Percentiles rank a stretch among this genome's conserved stretches.
Evolutionary conservation across 768 basidiomycete genomes (phyloP).

Genomic region (Ephemerocybe angulata): DNA sequence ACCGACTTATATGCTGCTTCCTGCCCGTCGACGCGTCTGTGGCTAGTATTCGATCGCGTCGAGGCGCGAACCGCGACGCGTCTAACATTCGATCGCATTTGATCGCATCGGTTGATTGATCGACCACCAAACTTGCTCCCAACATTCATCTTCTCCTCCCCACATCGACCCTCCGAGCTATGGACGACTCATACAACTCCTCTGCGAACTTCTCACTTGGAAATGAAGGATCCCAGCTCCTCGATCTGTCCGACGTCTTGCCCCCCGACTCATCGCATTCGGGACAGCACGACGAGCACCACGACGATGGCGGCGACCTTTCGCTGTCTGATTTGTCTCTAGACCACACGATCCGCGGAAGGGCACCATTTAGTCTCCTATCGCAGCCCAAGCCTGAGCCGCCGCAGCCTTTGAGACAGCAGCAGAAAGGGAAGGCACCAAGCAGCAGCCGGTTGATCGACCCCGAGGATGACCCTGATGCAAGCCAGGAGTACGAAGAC

Average conservation of each 20-base stretch:
- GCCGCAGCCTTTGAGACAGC: conserved; percentile 8
- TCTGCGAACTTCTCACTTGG: conserved; percentile 12
- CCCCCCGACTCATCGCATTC: conserved; percentile 24
- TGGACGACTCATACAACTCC: conserved; percentile 1
- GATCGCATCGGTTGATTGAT: not conserved
- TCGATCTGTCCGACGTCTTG: conserved; percentile 23
- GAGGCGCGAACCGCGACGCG: not conserved
- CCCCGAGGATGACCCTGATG: not conserved
- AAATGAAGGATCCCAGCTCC: conserved; percentile 24
- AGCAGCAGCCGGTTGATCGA: conserved; percentile 8
- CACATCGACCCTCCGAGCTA: not conserved
- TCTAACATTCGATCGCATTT: not conserved
- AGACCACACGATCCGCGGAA: conserved; percentile 26
- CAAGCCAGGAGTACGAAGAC: not conserved
- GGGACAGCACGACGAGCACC: conserved; percentile 26
- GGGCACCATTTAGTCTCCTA: conserved; percentile 27
- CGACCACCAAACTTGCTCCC: not conserved
- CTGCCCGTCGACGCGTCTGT: not conserved
- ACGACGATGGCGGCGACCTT: conserved; percentile 37
- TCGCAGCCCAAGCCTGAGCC: conserved; percentile 15
- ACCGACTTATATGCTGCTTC: not conserved
- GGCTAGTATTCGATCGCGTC: not conserved
- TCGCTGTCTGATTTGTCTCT: conserved; percentile 57
- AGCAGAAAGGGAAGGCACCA: not conserved
- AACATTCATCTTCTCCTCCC: not conserved